Evolutionary conservation across 2,329 filamentous ascomycete genomes (phyloP), one percentile per base, ranked within the genome.

Genomic region (Clarireedia hainanense): DNA sequence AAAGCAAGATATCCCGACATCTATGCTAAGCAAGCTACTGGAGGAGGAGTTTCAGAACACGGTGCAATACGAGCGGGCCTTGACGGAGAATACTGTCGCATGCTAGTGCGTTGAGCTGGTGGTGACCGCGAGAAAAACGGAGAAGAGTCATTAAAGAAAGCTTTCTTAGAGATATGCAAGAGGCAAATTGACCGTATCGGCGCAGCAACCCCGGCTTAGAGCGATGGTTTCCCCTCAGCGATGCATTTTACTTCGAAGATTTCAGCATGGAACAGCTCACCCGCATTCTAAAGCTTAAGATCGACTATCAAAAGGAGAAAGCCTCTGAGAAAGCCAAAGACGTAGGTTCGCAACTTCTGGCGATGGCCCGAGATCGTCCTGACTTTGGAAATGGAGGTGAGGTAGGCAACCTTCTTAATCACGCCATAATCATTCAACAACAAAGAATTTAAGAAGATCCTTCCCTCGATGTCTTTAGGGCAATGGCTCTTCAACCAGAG

Each of bases 351-450:
- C 81, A 84, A 2, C 73, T 85, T n/a, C 73, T 91, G 0, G 70
- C 71, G 6, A 76, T 84, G 3, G 77, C 79, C 1, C 78, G 85
- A 1, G 85, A 85, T 60, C 75, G 80, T 0, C 78, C 78, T 0
- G 79, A 86, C 59, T 89, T 88, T 65, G 81, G 88, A 0, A 91
- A 92, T 62, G 86, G 81, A 0, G 81, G 86, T 0, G 86, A 89
- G 59, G 80, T 94, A 17, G 86, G 92, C 47, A 86, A 79, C 17
- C 65, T 89, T 68, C 79, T 56, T 69, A 89, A 0, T 68, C 81
- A 56, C 73, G 75, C 0, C 81, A 84, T 68, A 42, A 23, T 23
- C 0, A 61, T 57, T n/a, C 62, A 66, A 12, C 66, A 67, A 43
- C 30, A 12, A 34, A 14, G 30, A 14, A 34, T 34, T 12, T 14